These are phyloP conservation scores for Suhomyces sp. DNA, from an alignment of 805 yeast genomes.

Conservation along the genomic window DNA sequence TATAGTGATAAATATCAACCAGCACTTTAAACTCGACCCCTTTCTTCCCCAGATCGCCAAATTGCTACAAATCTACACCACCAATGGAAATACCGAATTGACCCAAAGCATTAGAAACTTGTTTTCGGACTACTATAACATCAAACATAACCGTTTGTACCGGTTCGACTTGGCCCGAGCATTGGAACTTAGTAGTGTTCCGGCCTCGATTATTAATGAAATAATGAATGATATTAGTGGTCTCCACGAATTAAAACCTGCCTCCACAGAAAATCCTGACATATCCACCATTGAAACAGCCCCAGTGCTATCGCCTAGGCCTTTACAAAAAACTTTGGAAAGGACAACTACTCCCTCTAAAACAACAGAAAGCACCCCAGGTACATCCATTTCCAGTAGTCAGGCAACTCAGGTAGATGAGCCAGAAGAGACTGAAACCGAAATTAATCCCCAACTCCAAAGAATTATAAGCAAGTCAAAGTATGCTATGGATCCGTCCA, in stretches of 20 bases:
- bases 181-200: conserved; percentile 32
- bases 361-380: not conserved
- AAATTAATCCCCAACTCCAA: conserved; percentile 8
- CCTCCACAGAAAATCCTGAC: not conserved
- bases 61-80: conserved; percentile 11
- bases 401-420: not conserved
- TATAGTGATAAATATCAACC: conserved; percentile 33
- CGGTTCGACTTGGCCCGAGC: conserved; percentile 45
- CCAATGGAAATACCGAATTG: not conserved
- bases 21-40: conserved; percentile 27
- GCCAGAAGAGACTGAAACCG: not conserved
- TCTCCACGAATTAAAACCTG: not conserved
- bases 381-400: not conserved
- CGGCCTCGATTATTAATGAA: conserved; percentile 3
- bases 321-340: not conserved
- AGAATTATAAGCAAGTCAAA: conserved; percentile 19
- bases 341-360: not conserved
- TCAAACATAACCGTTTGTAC: conserved; percentile 36
- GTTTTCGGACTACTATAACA: conserved; percentile 26
- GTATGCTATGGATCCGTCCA: conserved; percentile 39
- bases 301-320: not conserved
- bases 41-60: conserved; percentile 25
- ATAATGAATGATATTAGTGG: conserved; percentile 4
- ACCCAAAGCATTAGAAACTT: conserved; percentile 17
- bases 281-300: not conserved